phyloP scores from a whole-genome alignment of 2,329 filamentous ascomycete species.

The Juglanconis sp. region DNA sequence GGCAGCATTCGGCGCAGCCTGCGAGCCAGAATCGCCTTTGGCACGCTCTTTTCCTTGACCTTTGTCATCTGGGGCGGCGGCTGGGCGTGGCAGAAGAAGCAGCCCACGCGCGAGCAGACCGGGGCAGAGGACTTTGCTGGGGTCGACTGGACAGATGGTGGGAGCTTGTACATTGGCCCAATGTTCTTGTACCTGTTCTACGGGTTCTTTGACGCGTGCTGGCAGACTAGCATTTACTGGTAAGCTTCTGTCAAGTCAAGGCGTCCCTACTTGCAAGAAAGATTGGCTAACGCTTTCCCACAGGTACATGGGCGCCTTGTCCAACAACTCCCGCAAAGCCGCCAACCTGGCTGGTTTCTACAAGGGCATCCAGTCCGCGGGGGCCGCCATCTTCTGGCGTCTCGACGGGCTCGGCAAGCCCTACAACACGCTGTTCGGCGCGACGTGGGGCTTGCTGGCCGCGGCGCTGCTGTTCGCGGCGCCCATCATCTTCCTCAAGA shows the following conservation, averaged over 20 bases:
- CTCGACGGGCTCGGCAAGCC: constrained; percentile 61
- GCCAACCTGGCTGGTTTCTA: constrained; percentile 74
- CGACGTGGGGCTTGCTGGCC: constrained; percentile 70
- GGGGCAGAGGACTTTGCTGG: constrained; percentile 23
- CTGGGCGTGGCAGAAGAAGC: constrained; percentile 69
- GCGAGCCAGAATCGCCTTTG: constrained; percentile 64
- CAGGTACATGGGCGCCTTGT: constrained; percentile 88
- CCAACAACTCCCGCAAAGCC: constrained; percentile 87
- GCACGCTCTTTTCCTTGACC: constrained; percentile 63
- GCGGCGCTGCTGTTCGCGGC: constrained; percentile 73
- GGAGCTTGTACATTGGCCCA: constrained; percentile 62
- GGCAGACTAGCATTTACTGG: constrained; percentile 93
- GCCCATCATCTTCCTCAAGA: constrained; percentile 74
- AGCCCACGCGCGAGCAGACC: constrained; percentile 46
- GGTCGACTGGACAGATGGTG: constrained; percentile 63
- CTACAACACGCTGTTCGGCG: constrained; percentile 70
- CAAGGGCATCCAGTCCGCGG: constrained; percentile 73
- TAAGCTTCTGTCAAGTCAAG: constrained; percentile 49
- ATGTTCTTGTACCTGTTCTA: constrained; percentile 92
- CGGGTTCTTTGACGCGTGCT: constrained; percentile 83
- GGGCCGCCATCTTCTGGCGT: constrained; percentile 72
- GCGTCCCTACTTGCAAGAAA: not conserved
- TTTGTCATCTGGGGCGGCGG: constrained; percentile 81
- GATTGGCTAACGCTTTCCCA: constrained; percentile 33
- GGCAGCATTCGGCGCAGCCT: constrained; percentile 56